Percentiles rank a stretch among this genome's conserved stretches.
Evolutionary conservation across 352 stramenopile species (phyloP).

Genomic region (Pythium biforme): DNA sequence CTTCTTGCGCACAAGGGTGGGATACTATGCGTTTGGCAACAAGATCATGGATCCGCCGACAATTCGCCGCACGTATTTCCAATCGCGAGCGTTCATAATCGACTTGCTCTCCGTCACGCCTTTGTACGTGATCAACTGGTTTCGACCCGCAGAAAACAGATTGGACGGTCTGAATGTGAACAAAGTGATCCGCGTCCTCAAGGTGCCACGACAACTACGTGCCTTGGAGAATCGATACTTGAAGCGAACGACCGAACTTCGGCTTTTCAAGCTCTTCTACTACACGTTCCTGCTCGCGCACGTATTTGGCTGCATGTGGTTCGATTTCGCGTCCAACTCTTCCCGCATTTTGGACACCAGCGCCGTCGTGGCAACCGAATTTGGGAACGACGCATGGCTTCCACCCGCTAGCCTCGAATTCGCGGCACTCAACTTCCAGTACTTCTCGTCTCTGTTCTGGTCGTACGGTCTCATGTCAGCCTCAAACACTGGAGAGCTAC

Average conservation of each 20-base stretch:
- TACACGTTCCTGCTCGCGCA: constrained; percentile 53
- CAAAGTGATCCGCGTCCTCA: constrained; percentile 47
- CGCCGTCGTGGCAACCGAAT: constrained; percentile 22
- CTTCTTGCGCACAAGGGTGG: background rate
- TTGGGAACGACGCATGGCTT: constrained; percentile 46
- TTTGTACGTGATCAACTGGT: constrained; percentile 44
- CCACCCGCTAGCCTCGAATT: constrained; percentile 29
- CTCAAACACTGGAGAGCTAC: constrained; percentile 37
- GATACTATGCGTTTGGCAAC: constrained; percentile 7
- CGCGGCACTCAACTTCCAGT: constrained; percentile 26
- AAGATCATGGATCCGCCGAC: constrained; percentile 41
- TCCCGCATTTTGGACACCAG: constrained; percentile 28
- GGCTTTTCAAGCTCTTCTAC: constrained; percentile 56
- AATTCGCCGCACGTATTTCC: constrained; percentile 40
- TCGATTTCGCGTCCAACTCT: constrained; percentile 47
- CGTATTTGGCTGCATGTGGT: constrained; percentile 54
- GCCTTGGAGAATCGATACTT: constrained; percentile 46
- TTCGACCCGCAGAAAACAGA: constrained; percentile 7
- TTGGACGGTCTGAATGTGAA: constrained; percentile 52
- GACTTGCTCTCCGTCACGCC: constrained; percentile 41
- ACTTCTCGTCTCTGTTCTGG: constrained; percentile 42
- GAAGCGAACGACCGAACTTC: constrained; percentile 41
- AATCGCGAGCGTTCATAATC: constrained; percentile 37
- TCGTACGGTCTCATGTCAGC: constrained; percentile 44
- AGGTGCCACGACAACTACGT: constrained; percentile 42